Evolutionary conservation across 1,284 basidiomycete genomes (phyloP), one percentile per base, ranked within the genome.

Genomic region (Trichosporon coremiiforme): DNA sequence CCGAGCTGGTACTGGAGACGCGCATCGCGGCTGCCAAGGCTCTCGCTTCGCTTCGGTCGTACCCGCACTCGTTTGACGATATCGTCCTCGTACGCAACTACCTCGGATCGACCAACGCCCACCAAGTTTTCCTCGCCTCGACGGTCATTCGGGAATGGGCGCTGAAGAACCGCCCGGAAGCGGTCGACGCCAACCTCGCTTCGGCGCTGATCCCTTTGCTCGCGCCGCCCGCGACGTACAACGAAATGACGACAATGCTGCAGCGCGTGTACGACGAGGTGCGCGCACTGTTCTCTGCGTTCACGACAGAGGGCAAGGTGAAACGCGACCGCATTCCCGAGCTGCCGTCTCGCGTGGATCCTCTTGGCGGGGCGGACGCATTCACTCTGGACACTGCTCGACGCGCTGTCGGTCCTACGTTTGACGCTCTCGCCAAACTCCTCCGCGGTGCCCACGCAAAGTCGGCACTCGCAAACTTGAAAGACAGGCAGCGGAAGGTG

Each of bases 121-220:
- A 98, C 25, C 95, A 98, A 78, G 91, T 92, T 75, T 91, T 95
- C 80, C 84, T 99, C 35, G 86, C 91, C 2, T 90, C 93, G 4
- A 88, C 93, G 41, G 88, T 98, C 74, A 85, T 95, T 1, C 94
- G 98, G 81, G 94, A 98, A 85, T 99, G 96, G 97, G 93, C 95
- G 0, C 55, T 57, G 50, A 22, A 71, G 73, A 29, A 72, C 76
- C n/a, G 74, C 22, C 90, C 89, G 17, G 80, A 86, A 4, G 91
- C 91, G 0, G 85, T 86, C 68, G 88, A 90, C 0, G 50, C 67
- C 1, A 69, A 62, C 68, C 84, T 96, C 65, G 89, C 89, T 65
- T 74, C 84, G 22, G 88, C 87, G 75, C 89, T 91, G 29, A 86
- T 95, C 57, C 78, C 84, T 8, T 90, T 90, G 84, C 87, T 98